Conservation (phyloP, 2,329 filamentous ascomycete genomes). For the Epichloe bromicola region DNA sequence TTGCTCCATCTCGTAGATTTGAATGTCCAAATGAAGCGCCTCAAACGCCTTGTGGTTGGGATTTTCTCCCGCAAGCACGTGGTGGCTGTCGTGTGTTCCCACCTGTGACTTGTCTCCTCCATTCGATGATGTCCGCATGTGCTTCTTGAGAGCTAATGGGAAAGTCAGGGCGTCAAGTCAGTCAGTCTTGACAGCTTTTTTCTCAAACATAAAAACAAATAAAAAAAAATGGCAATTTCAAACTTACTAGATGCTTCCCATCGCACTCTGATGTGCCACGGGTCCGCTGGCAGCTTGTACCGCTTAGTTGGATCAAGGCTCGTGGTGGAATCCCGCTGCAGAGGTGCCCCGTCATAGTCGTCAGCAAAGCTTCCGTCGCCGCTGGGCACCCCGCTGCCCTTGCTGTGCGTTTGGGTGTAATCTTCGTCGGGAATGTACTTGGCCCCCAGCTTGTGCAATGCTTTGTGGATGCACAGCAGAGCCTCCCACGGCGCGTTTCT, state of each 20-base stretch:
- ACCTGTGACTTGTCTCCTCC: conserved; percentile 7
- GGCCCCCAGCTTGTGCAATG: conserved; percentile 74
- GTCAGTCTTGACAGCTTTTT: neutral
- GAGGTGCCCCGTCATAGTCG: conserved; percentile 22
- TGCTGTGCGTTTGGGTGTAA: conserved; percentile 34
- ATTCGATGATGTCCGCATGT: conserved; percentile 2
- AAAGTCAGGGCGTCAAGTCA: neutral
- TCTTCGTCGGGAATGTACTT: conserved; percentile 67
- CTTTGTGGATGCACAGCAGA: conserved; percentile 88
- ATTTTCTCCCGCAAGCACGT: conserved; percentile 26
- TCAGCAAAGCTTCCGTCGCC: conserved; percentile 29
- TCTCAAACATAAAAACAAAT: too few species aligned
- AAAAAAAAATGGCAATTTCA: neutral
- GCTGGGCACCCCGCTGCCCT: conserved; percentile 22
- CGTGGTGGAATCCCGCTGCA: conserved; percentile 22
- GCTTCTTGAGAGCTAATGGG: conserved; percentile 6
- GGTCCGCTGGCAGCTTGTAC: conserved; percentile 82
- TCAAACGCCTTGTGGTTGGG: conserved; percentile 48
- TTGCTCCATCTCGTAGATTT: conserved; percentile 86
- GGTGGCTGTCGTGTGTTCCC: conserved; percentile 23
- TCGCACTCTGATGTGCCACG: conserved; percentile 86
- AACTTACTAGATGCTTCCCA: conserved; percentile 73
- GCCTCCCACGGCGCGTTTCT: conserved; percentile 91
- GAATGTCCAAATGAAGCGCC: conserved; percentile 92
- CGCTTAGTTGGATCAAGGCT: conserved; percentile 42